A percentile compares a stretch with the other conserved stretches of the same genome.
Conservation (phyloP, 495 filamentous ascomycete genomes). For the Parathielavia appendiculata region DNA sequence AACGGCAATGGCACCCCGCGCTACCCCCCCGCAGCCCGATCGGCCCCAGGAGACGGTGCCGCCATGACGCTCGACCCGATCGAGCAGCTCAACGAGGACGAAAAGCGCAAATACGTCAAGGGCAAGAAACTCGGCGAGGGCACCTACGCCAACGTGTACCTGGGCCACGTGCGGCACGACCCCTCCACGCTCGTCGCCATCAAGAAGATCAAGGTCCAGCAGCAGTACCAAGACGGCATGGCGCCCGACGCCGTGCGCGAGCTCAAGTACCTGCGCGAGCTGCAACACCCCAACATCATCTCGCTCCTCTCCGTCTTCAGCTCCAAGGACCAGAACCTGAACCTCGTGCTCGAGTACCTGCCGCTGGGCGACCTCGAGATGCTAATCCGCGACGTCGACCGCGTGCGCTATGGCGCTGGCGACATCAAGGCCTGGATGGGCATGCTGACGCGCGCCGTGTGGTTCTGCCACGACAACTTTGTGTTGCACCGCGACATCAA, state of each 20-base stretch:
- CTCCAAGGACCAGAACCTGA: slow-evolving; percentile 84
- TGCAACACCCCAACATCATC: slow-evolving; percentile 95
- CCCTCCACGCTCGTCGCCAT: slow-evolving; percentile 75
- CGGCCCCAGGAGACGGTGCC: slow-evolving; percentile 12
- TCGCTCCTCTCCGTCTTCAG: slow-evolving; percentile 85
- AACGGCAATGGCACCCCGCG: slow-evolving; percentile 27
- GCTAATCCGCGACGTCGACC: slow-evolving; percentile 77
- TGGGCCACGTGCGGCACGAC: slow-evolving; percentile 67
- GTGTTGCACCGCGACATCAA: slow-evolving; percentile 98
- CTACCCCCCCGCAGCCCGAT: slow-evolving; percentile 13
- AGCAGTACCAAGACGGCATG: slow-evolving; percentile 76
- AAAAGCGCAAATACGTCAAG: slow-evolving; percentile 84
- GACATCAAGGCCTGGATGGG: slow-evolving; percentile 99
- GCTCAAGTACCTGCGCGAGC: slow-evolving; percentile 87
- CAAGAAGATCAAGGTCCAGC: slow-evolving; percentile 96
- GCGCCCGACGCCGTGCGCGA: slow-evolving; percentile 92
- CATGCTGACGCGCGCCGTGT: slow-evolving; percentile 87
- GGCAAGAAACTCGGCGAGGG: slow-evolving; percentile 89
- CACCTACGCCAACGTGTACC: slow-evolving; percentile 93
- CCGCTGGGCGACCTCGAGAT: slow-evolving; percentile 87
- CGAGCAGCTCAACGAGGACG: slow-evolving; percentile 84
- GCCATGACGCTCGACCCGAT: slow-evolving; percentile 53
- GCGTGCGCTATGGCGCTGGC: slow-evolving; percentile 59
- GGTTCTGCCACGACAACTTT: slow-evolving; percentile 94
- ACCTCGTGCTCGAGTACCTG: slow-evolving; percentile 88